Base-by-base conservation (phyloP, 2,329 filamentous ascomycete genomes). In the Colletotrichum noveboracense region DNA sequence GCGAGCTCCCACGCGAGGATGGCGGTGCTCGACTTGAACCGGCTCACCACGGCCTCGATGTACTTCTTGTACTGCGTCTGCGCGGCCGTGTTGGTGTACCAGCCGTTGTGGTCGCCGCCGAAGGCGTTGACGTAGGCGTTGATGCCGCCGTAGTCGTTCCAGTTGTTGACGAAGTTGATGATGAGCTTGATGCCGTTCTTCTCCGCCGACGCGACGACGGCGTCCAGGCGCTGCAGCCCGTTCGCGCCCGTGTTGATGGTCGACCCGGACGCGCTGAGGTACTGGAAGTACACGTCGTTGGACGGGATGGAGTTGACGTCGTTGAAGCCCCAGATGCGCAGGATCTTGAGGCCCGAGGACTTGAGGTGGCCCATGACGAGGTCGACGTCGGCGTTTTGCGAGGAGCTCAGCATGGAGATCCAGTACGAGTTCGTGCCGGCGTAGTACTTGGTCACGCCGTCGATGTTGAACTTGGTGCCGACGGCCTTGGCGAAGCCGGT, bases 91-190 rank as follows among this genome's bases (percentile, higher is more conserved):
- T 89, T 88, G 24, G 88, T 90, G 83, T 92, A 94, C 88, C 91
- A 94, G 8, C 85, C 84, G 16, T 85, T 85, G 71, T 89, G 85
- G 70, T 80, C 84, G 28, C 89, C 90, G 34, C 91, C 91, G 77
- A 91, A 93, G 9, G 89, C 90, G 9, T 83, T 86, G 56, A 88
- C 87, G 80, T 93, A 94, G 12, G 91, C 90, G 16, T 86, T 85
- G 80, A 94, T 94, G 36, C 93, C 92, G 21, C 92, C 93, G 36
- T 92, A 93, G 79, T 94, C 92, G 56, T 85, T 85, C 74, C 92
- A 94, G 83, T 94, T 92, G 83, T 94, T 94, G 61, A 93, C 90
- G 43, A 93, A 91, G 78, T 91, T 89, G 80, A 92, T 89, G 77
- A 94, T 92, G 16, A 94, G 84, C 81, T 93, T 93, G 79, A 94